Conservation (phyloP, 192 early-diverging fungal genomes). For the Umbelopsis vinacea region DNA sequence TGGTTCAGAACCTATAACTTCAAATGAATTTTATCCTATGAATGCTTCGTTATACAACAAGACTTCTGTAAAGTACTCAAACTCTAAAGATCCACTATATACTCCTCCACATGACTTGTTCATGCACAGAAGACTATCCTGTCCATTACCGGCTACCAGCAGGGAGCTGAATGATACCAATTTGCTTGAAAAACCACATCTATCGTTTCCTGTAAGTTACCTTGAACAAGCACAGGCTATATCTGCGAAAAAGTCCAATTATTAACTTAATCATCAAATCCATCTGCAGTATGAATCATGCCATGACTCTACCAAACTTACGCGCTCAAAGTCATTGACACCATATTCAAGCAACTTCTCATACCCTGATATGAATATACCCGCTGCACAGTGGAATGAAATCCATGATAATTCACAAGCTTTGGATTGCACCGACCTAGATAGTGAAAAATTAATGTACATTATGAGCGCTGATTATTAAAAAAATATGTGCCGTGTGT, state of each 20-base stretch:
- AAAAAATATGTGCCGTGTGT: too few relatives aligned
- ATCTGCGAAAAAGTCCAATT: not conserved
- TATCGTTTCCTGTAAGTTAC: not conserved
- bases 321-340: not conserved
- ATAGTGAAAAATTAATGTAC: too few relatives aligned
- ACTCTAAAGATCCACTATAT: not conserved
- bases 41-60: not conserved
- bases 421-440: not conserved
- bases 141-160: not conserved
- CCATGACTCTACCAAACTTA: not conserved
- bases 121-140: slow-evolving; percentile 1
- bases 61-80: not conserved
- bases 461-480: too few relatives aligned
- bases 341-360: not conserved
- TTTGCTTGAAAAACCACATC: not conserved
- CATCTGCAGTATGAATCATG: not conserved
- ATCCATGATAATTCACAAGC: not conserved
- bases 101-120: not conserved
- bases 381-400: not conserved
- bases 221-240: not conserved
- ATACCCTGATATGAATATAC: not conserved
- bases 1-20: not conserved
- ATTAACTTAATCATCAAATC: not conserved
- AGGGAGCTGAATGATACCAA: not conserved
- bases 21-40: not conserved